phyloP scores from a whole-genome alignment of 2,329 filamentous ascomycete species.

The Sporothrix inflata region DNA sequence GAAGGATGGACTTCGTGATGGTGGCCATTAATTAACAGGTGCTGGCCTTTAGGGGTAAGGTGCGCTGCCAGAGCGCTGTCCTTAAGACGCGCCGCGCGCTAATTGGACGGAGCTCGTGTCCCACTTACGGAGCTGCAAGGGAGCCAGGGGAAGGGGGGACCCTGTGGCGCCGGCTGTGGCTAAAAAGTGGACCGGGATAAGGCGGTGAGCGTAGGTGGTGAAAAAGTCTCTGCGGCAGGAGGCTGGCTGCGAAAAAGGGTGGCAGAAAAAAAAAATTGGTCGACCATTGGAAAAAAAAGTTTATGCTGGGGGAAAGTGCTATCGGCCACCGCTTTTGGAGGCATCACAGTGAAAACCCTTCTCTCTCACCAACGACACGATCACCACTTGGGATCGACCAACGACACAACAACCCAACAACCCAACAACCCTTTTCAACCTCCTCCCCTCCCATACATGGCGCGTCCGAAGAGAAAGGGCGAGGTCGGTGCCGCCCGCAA shows the following conservation, averaged over 20 bases:
- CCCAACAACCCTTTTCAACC: not conserved
- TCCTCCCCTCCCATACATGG: slow-evolving; percentile 54
- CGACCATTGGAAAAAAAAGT: slow-evolving; percentile 36
- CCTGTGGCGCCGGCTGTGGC: slow-evolving; percentile 20
- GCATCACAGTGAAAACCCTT: slow-evolving; percentile 20
- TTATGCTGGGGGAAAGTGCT: slow-evolving; percentile 23
- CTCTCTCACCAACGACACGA: not conserved
- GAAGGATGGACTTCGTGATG: not conserved
- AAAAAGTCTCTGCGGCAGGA: slow-evolving; percentile 10
- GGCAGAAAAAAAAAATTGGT: slow-evolving; percentile 33
- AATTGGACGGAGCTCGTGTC: slow-evolving; percentile 22
- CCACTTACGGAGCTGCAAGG: slow-evolving; percentile 10
- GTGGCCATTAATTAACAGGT: not conserved
- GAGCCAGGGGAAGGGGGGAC: slow-evolving; percentile 7
- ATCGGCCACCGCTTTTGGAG: slow-evolving; percentile 24
- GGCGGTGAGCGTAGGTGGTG: slow-evolving; percentile 25
- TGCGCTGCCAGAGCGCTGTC: slow-evolving; percentile 7
- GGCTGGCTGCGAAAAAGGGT: slow-evolving; percentile 17
- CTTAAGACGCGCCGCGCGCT: slow-evolving; percentile 25
- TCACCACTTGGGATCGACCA: not conserved
- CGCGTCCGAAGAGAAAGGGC: slow-evolving; percentile 88
- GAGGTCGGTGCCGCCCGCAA: slow-evolving; percentile 93
- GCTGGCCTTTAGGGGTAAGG: not conserved
- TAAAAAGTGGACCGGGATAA: not conserved
- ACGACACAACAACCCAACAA: not conserved